phyloP scores from a whole-genome alignment of 495 filamentous ascomycete genomes.

The Amorphotheca resinae region DNA sequence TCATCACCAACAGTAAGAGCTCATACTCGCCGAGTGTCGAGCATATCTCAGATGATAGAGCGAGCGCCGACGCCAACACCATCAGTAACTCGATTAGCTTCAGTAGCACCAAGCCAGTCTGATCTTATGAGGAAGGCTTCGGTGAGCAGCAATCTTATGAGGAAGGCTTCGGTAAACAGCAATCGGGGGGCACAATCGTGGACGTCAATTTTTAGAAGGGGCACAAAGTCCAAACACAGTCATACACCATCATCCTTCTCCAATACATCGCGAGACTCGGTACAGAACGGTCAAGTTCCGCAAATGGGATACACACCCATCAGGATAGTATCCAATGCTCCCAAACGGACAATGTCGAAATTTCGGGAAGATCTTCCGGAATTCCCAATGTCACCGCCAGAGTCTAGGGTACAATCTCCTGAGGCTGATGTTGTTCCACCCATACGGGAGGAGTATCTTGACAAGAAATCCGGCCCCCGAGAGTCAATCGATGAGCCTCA shows the following conservation, averaged over 20 bases:
- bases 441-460: constrained; percentile 22
- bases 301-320: constrained; percentile 23
- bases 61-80: constrained; percentile 18
- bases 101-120: constrained; percentile 21
- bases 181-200: constrained; percentile 39
- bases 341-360: constrained; percentile 72
- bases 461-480: constrained; percentile 15
- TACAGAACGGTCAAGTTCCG: constrained; percentile 23
- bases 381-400: constrained; percentile 65
- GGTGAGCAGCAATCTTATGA: constrained; percentile 25
- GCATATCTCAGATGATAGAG: constrained; percentile 42
- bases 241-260: constrained; percentile 51
- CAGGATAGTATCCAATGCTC: constrained; percentile 27
- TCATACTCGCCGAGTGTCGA: constrained; percentile 38
- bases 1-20: constrained; percentile 32
- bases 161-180: constrained; percentile 6
- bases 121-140: constrained; percentile 26
- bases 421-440: constrained; percentile 36
- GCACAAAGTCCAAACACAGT: constrained; percentile 46
- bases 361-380: constrained; percentile 92
- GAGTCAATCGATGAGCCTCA: constrained; percentile 20
- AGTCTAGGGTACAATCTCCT: constrained; percentile 67
- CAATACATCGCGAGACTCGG: constrained; percentile 77
- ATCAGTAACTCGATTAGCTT: constrained; percentile 1
- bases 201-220: constrained; percentile 59